A percentile compares a stretch with the other conserved stretches of the same genome.
Evolutionary conservation across 805 yeast genomes (phyloP).

Genomic region (Crinitomyces ghanaensis): DNA sequence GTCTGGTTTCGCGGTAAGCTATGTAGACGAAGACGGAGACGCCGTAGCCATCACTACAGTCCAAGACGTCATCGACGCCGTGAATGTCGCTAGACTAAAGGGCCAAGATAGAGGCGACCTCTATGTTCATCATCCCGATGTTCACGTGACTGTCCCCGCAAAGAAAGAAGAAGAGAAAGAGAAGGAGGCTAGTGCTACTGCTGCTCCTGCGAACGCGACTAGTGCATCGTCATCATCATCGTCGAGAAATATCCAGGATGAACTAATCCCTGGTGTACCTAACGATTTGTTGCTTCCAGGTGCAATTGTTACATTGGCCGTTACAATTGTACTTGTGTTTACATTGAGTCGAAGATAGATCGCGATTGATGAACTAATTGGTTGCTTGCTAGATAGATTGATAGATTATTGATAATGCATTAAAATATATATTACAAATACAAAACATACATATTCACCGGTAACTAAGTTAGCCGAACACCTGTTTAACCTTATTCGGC

Average conservation of each 20-base stretch:
- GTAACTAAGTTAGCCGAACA: no score
- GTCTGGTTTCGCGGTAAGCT: constrained; percentile 52
- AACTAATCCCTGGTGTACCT: constrained; percentile 42
- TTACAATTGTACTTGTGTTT: constrained; percentile 45
- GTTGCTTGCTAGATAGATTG: not conserved
- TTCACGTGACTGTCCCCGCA: constrained; percentile 19
- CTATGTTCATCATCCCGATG: constrained; percentile 54
- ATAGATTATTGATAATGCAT: no score
- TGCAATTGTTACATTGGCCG: constrained; percentile 47
- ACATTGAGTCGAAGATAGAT: constrained; percentile 28
- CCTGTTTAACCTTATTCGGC: no score
- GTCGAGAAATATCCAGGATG: no score
- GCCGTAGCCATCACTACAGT: constrained; percentile 65
- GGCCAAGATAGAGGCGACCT: constrained; percentile 57
- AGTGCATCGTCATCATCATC: constrained; percentile 3
- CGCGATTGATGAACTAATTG: no score
- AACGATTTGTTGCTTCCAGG: constrained; percentile 56
- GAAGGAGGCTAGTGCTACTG: constrained; percentile 6
- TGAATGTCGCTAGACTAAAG: constrained; percentile 39
- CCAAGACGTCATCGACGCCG: constrained; percentile 64
- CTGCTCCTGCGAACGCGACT: constrained; percentile 1
- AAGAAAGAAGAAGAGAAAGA: constrained; percentile 7
- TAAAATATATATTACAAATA: no score
- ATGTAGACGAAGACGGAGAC: constrained; percentile 78
- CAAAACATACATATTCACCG: no score